These are phyloP conservation scores for Besnoitia besnoiti DNA, from an alignment of 169 alveolate genomes.

Conservation along the genomic window DNA sequence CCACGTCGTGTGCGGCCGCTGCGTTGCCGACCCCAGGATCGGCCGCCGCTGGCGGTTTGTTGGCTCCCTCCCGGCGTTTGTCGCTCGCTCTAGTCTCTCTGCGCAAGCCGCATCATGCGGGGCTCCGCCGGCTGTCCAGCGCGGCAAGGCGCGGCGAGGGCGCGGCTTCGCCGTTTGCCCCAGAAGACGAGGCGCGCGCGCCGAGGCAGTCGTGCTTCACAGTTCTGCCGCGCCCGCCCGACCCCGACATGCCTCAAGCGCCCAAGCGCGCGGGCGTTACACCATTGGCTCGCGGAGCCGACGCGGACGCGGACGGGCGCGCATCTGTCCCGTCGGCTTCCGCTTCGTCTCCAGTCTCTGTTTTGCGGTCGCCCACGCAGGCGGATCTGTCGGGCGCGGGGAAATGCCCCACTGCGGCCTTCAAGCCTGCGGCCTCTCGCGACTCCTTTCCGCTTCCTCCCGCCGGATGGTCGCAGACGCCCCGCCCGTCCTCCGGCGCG, in stretches of 20 bases:
- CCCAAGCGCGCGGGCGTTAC: no score
- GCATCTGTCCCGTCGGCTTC: neutral
- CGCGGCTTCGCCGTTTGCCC: no score
- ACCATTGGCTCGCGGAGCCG: neutral
- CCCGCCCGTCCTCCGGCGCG: neutral
- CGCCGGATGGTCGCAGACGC: neutral
- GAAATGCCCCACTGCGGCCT: neutral
- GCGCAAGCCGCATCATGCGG: no score
- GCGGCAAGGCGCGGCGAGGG: no score
- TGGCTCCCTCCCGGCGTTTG: neutral
- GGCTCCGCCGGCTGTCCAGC: no score
- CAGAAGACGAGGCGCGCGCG: no score
- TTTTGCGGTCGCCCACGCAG: neutral
- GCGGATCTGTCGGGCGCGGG: neutral
- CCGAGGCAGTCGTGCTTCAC: neutral
- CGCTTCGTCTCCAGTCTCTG: neutral
- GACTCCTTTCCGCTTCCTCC: conserved; percentile 9
- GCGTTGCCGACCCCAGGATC: no score
- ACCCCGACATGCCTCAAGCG: neutral
- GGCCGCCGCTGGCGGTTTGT: neutral
- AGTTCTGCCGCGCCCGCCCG: neutral
- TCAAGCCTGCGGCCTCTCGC: neutral
- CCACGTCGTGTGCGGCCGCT: no score
- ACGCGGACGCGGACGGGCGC: no score
- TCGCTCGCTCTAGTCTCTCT: no score